Conservation (phyloP, 345 rosid genomes). For the Streptanthus diversifolius region DNA sequence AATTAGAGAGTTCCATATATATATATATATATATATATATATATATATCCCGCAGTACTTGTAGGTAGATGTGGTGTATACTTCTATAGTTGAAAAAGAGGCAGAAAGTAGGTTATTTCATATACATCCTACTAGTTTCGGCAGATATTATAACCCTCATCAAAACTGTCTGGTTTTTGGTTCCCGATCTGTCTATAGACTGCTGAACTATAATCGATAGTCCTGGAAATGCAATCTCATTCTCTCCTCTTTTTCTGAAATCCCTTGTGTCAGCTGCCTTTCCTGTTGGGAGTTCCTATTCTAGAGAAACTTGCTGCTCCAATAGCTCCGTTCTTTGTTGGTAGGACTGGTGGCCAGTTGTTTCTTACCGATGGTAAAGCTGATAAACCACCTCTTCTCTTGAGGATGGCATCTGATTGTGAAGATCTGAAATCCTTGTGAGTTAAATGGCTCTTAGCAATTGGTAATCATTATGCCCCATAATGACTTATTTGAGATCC, state of each 20-base stretch:
- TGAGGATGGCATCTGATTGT: slow-evolving; percentile 84
- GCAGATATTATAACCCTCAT: not conserved
- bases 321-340: slow-evolving; percentile 67
- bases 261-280: slow-evolving; percentile 63
- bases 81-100: slow-evolving; percentile 2
- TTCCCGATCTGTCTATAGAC: not conserved
- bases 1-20: not conserved
- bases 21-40: not conserved
- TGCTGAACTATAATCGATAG: not conserved
- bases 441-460: slow-evolving; percentile 23
- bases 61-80: not conserved
- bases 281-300: slow-evolving; percentile 81
- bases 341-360: slow-evolving; percentile 84
- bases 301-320: slow-evolving; percentile 88
- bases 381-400: slow-evolving; percentile 77
- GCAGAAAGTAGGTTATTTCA: not conserved
- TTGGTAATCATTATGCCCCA: not conserved
- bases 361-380: slow-evolving; percentile 86
- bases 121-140: not conserved
- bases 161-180: not conserved
- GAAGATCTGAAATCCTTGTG: slow-evolving; percentile 76
- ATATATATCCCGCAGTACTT: not conserved
- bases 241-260: not conserved
- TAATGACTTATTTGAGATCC: slow-evolving; percentile 6
- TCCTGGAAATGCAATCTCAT: not conserved